Conservation (phyloP, 202 grass and related monocot genomes). For the Schoenoplectus tabernaemontani region DNA sequence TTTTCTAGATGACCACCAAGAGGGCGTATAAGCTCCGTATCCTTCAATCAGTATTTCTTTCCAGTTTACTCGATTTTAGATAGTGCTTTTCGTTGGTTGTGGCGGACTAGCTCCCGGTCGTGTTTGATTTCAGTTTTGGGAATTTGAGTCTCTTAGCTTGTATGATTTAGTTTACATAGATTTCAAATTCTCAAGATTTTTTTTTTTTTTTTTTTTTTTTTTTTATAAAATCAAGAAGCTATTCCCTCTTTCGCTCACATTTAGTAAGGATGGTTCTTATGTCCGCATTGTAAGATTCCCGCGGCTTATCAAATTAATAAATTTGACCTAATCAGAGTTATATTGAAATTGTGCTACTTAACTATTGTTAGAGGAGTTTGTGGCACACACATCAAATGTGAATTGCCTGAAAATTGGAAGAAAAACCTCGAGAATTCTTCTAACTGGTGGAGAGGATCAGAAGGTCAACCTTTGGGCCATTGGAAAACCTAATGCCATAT, state of each 20-base stretch:
- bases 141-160: not conserved
- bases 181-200: not conserved
- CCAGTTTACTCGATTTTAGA: conserved; percentile 3
- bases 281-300: not conserved
- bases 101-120: no score
- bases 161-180: not conserved
- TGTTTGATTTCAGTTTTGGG: not conserved
- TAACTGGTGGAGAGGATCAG: conserved; percentile 82
- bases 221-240: conserved; percentile 5
- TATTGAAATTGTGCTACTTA: conserved; percentile 31
- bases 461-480: conserved; percentile 91
- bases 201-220: no score
- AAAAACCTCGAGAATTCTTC: conserved; percentile 58
- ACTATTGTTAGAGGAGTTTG: conserved; percentile 72
- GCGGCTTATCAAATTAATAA: not conserved
- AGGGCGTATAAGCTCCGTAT: conserved; percentile 93
- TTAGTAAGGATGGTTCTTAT: conserved; percentile 9
- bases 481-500: conserved; percentile 65
- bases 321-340: not conserved
- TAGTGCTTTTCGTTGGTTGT: conserved; percentile 6
- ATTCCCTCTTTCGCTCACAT: not conserved
- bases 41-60: conserved; percentile 13
- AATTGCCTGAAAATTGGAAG: conserved; percentile 85
- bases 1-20: conserved; percentile 50
- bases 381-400: conserved; percentile 63